Evolutionary conservation across 768 basidiomycete species (phyloP).

Genomic region (Phylloporus sp.): DNA sequence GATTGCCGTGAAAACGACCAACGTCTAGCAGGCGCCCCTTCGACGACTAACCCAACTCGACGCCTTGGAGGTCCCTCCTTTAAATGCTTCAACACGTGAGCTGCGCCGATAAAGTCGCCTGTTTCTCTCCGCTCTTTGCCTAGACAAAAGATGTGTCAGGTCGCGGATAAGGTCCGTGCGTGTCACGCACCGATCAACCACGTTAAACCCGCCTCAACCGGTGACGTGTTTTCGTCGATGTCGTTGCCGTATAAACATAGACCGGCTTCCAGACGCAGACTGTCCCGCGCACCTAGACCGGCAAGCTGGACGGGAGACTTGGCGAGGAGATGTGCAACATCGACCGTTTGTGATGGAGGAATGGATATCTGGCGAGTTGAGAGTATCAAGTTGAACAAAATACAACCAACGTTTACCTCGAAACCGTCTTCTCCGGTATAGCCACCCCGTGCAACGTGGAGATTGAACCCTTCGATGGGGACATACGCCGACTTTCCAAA

Average conservation of each 20-base stretch:
- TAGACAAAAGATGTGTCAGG: too few relatives aligned
- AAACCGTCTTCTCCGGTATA: slow-evolving; percentile 99
- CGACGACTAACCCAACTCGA: slow-evolving; percentile 78
- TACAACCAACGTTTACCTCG: slow-evolving; percentile 49
- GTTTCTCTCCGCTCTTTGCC: slow-evolving; percentile 76
- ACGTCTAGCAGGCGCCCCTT: slow-evolving; percentile 85
- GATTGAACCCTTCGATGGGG: slow-evolving; percentile 52
- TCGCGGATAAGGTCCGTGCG: too few relatives aligned
- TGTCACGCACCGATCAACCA: slow-evolving; percentile 91
- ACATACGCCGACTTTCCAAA: slow-evolving; percentile 85
- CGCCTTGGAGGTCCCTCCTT: slow-evolving; percentile 73
- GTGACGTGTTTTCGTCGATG: slow-evolving; percentile 78
- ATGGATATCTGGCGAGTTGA: slow-evolving; percentile 67
- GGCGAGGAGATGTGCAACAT: slow-evolving; percentile 60
- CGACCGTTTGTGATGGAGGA: slow-evolving; percentile 69
- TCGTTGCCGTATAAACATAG: slow-evolving; percentile 97
- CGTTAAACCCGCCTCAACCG: slow-evolving; percentile 84
- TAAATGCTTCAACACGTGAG: slow-evolving; percentile 66
- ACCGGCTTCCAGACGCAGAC: slow-evolving; percentile 91
- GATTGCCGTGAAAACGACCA: slow-evolving; percentile 20
- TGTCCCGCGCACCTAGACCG: slow-evolving; percentile 90
- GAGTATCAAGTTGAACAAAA: background rate
- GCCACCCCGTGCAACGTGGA: slow-evolving; percentile 89
- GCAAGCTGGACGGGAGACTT: slow-evolving; percentile 69
- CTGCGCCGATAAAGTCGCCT: slow-evolving; percentile 76